Conservation (phyloP, 2,329 filamentous ascomycete species). For the Ophiostoma quercus region DNA sequence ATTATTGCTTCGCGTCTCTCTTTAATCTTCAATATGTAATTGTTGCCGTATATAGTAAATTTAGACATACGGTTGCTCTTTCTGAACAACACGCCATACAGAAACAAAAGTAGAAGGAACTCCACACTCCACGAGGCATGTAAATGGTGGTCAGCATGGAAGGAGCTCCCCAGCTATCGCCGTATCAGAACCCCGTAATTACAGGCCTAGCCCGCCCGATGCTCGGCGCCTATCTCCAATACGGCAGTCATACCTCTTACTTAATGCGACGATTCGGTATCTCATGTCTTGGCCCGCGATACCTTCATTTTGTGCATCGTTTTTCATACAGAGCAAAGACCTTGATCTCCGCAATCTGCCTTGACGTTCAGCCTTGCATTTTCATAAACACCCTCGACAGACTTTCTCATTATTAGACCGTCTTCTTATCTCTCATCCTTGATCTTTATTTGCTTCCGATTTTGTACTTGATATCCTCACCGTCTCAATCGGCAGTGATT, state of each 20-base stretch:
- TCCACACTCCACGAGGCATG: not conserved
- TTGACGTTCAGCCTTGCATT: not conserved
- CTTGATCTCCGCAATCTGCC: not conserved
- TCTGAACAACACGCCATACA: not conserved
- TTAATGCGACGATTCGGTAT: not conserved
- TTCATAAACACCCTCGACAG: too few relatives aligned
- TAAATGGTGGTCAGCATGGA: not conserved
- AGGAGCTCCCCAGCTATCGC: not conserved
- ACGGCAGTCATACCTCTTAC: not conserved
- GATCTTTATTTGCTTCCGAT: not conserved
- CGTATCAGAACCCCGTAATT: conserved; percentile 21
- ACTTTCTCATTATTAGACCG: not conserved
- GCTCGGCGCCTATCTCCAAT: conserved; percentile 20
- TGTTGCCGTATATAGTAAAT: not conserved
- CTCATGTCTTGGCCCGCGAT: not conserved
- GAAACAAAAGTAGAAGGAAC: not conserved
- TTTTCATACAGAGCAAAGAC: not conserved
- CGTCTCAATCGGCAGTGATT: not conserved
- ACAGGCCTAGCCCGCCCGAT: conserved; percentile 19
- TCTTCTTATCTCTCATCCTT: not conserved
- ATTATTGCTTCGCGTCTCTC: too few relatives aligned
- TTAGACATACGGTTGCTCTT: not conserved
- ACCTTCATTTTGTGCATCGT: not conserved
- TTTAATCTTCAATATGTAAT: too few relatives aligned
- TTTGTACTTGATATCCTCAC: not conserved